Base-by-base conservation (phyloP, 2,329 filamentous ascomycete species). In the Cordyceps sp. region DNA sequence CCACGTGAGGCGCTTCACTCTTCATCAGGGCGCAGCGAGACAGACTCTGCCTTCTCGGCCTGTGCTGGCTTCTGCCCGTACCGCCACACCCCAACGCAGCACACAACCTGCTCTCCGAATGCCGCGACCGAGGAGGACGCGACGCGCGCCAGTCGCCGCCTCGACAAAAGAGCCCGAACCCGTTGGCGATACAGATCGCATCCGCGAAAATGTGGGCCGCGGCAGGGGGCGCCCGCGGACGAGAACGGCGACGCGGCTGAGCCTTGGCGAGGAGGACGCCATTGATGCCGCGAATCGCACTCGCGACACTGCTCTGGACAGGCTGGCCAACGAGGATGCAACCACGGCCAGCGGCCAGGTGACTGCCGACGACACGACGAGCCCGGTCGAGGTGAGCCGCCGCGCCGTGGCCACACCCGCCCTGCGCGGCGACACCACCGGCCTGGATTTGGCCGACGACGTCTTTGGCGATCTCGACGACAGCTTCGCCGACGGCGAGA, bases 361-460 rank as follows among this genome's bases (percentile, higher is more conserved):
- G 32, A 39, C 46, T 13, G 41, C 19, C 10, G 46, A 41, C 13
- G 47, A 45, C 28, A 48, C 49, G 3, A 45, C 45, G 16, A 48
- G 47, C 36, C 52, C 53, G 6, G 43, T 57, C 13, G 57, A 60
- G 37, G 37, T 51, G 25, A 54, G 59, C 10, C 51, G 58, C 18
- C 52, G 50, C 29, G 50, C 46, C 8, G 43, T 46, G 19, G 45
- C 42, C 12, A 57, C 53, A 13, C 50, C 54, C 10, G 46, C 42
- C n/a, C 45, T 46, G 32, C 48, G 50, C 15, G 15, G 26, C 10
- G 59, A 67, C 30, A 57, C 52, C 4, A 64, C 62, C 1, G 65
- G 64, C 5, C 37, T 68, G 21, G 64, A 69, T 37, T 39, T 62
- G 32, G 55, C 54, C 27, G 64, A 66, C 35, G 56, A 59, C 22